Evolutionary conservation across 2,329 filamentous ascomycete species (phyloP).

Genomic region (Neodidymelliopsis sp.): DNA sequence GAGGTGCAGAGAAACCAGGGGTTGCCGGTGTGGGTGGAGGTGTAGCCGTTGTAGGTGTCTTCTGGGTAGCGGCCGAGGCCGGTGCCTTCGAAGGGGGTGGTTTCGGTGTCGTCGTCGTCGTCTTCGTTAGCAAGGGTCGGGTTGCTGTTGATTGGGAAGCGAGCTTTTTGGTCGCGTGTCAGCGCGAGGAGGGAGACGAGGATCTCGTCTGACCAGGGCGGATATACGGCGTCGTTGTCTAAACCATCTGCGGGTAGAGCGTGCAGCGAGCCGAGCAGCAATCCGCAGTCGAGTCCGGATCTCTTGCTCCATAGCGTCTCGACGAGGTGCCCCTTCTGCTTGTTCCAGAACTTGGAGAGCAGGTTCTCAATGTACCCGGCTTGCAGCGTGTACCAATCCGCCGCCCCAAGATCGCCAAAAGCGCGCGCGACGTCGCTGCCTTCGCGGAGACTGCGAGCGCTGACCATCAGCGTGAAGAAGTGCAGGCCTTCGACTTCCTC

Average conservation of each 20-base stretch:
- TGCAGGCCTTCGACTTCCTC: slow-evolving; percentile 55
- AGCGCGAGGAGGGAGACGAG: slow-evolving; percentile 48
- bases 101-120: slow-evolving; percentile 10
- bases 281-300: slow-evolving; percentile 48
- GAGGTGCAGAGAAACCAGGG: slow-evolving; percentile 56
- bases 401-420: slow-evolving; percentile 49
- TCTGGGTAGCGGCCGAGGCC: slow-evolving; percentile 55
- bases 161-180: slow-evolving; percentile 42
- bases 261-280: slow-evolving; percentile 51
- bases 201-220: slow-evolving; percentile 49
- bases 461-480: slow-evolving; percentile 52
- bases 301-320: slow-evolving; percentile 46
- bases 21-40: slow-evolving; percentile 44
- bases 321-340: slow-evolving; percentile 46
- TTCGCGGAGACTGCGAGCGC: slow-evolving; percentile 46
- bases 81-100: slow-evolving; percentile 37
- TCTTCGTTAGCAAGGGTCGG: slow-evolving; percentile 21
- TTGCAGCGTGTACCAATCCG: slow-evolving; percentile 49
- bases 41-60: slow-evolving; percentile 52
- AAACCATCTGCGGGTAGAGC: slow-evolving; percentile 30
- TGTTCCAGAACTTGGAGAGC: slow-evolving; percentile 49
- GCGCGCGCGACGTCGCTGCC: slow-evolving; percentile 43
- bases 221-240: slow-evolving; percentile 32
- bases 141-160: slow-evolving; percentile 51
- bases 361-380: slow-evolving; percentile 45